phyloP scores from a whole-genome alignment of 2,329 filamentous ascomycete species.

The Colletotrichum higginsianum region DNA sequence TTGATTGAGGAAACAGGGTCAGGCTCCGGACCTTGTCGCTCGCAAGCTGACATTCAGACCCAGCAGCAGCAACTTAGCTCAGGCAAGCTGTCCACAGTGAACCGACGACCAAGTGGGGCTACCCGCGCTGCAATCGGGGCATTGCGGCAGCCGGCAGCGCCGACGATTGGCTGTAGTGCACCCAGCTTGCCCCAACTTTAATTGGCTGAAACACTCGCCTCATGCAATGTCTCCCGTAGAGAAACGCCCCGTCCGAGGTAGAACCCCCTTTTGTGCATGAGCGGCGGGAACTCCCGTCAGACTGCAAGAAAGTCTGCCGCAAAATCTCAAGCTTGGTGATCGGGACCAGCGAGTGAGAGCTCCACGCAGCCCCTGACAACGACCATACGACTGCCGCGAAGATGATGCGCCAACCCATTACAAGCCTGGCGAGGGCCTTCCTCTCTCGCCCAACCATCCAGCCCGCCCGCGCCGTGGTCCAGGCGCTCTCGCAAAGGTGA shows the following conservation, averaged over 20 bases:
- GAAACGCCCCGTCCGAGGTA: background rate
- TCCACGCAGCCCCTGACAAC: conserved; percentile 13
- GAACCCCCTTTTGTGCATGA: conserved; percentile 33
- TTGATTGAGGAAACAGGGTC: conserved; percentile 21
- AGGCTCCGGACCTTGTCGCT: conserved; percentile 6
- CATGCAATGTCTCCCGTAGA: conserved; percentile 15
- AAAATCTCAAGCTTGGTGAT: conserved; percentile 29
- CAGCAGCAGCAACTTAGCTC: conserved; percentile 7
- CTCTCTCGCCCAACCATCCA: conserved; percentile 23
- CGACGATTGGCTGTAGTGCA: conserved; percentile 21
- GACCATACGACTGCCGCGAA: conserved; percentile 17
- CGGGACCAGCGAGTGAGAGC: conserved; percentile 18
- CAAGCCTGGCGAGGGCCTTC: conserved; percentile 17
- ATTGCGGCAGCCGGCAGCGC: conserved; percentile 28
- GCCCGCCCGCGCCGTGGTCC: background rate
- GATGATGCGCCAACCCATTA: conserved; percentile 42
- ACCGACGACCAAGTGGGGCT: conserved; percentile 32
- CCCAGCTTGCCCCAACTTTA: conserved; percentile 16
- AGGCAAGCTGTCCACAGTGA: conserved; percentile 42
- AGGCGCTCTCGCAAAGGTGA: conserved; percentile 27
- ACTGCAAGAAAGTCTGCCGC: conserved; percentile 34
- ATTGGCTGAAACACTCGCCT: conserved; percentile 31
- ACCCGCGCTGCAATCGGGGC: conserved; percentile 24
- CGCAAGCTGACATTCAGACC: conserved; percentile 12
- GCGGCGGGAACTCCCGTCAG: conserved; percentile 25